A percentile compares a stretch with the other conserved stretches of the same genome.
These are phyloP conservation scores for Silene uniflora DNA, from an alignment of 148 eudicot species.

Conservation along the genomic window DNA sequence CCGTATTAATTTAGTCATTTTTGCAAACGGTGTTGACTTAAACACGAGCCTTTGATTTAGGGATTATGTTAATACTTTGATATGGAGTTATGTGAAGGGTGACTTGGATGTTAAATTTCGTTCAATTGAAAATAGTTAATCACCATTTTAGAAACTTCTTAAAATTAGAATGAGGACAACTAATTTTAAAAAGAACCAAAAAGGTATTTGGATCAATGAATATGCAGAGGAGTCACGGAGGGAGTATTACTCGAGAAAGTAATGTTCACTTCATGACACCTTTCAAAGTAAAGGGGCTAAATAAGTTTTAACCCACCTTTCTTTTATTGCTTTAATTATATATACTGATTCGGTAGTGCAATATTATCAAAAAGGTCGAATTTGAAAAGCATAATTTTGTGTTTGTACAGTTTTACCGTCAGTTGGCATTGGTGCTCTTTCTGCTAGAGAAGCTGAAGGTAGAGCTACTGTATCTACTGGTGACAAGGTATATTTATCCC, in stretches of 20 bases:
- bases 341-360: neutral
- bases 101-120: neutral
- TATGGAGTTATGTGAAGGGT: neutral
- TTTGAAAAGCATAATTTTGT: neutral
- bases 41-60: neutral
- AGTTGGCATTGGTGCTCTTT: slow-evolving; percentile 83
- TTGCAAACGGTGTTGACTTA: neutral
- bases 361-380: neutral
- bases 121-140: too few species aligned
- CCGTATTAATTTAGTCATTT: neutral
- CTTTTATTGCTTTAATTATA: neutral
- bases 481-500: slow-evolving; percentile 68
- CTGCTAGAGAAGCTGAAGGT: slow-evolving; percentile 96
- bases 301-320: neutral
- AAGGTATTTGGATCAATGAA: neutral
- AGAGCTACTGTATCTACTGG: slow-evolving; percentile 70
- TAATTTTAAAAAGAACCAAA: neutral
- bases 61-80: neutral
- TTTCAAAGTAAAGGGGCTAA: neutral
- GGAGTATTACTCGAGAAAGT: neutral
- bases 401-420: slow-evolving; percentile 75
- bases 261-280: neutral
- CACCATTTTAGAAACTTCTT: too few species aligned
- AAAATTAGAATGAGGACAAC: neutral
- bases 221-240: neutral